A percentile compares a stretch with the other conserved stretches of the same genome.
Conservation (phyloP, 257 asterid genomes). For the Salvia hispanica region DNA sequence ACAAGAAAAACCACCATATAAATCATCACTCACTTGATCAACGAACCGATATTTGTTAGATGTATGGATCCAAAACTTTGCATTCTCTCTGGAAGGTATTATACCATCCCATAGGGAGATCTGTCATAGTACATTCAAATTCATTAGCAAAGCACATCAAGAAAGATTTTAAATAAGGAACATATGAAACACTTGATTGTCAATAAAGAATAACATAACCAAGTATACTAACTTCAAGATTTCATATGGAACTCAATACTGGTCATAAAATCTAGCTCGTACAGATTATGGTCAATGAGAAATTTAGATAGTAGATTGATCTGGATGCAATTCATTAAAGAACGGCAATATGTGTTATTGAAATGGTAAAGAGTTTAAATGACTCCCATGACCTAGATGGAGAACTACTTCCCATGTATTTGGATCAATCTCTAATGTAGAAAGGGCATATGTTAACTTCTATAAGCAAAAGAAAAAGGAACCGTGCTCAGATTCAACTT, state of each 20-base stretch:
- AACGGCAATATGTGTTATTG: neutral
- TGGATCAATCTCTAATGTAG: neutral
- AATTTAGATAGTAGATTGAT: neutral
- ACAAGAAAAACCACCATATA: neutral
- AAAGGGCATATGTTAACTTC: neutral
- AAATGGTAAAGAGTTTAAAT: neutral
- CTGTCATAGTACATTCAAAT: constrained; percentile 29
- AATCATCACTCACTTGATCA: constrained; percentile 51
- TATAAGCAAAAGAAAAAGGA: neutral
- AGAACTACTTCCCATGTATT: neutral
- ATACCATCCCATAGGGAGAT: constrained; percentile 77
- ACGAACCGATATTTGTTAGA: constrained; percentile 65
- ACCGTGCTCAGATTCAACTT: neutral
- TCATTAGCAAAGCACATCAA: neutral
- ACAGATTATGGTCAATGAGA: neutral
- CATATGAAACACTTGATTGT: neutral
- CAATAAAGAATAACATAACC: too few species aligned
- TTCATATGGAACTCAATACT: neutral
- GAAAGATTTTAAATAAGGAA: neutral
- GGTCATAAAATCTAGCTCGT: neutral
- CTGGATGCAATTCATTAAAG: neutral
- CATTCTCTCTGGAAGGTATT: constrained; percentile 59
- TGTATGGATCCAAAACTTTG: constrained; percentile 57
- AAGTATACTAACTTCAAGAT: neutral
- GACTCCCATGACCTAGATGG: neutral